Evolutionary conservation across 176 grass and related monocot genomes (phyloP), one percentile per base, ranked within the genome.

Genomic region (Cymbopogon citratus): DNA sequence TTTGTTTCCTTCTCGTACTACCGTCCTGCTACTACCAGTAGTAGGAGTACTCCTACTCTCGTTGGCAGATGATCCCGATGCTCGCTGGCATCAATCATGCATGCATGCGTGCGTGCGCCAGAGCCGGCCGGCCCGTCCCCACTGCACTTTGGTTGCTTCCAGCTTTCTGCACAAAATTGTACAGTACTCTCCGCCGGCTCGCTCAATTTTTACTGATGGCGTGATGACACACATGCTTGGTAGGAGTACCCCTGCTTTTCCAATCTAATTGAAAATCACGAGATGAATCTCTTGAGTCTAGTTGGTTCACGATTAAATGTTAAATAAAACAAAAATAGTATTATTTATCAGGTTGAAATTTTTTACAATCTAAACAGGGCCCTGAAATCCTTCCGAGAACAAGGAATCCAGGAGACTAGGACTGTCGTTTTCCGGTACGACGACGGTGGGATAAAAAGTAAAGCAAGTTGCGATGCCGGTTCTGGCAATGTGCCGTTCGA

Each of bases 21-120:
- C 62, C 15, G 24, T 12, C 27, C 29, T 35, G 2, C 15, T 18
- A 67, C 48, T 23, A 38, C 36, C 36, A 38, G 36, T 38, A 40
- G 38, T 40, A 40, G 36, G 38, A 40, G 38, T 6, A 10, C 38
- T 40, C 23, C 59, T 6, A 10, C 38, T 40, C 23, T 66, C 9
- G 9, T 28, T 24, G 69, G 68, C 63, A 29, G 82, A 89, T 89
- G 82, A 89, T 89, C 77, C 82, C 87, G 63, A 71, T 81, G 52
- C 77, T 27, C 45, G 46, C 45, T 16, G 63, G 62, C 63, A 80
- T 80, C 63, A 33, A 60, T 67, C 68, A 79, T 84, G 28, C 72
- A 29, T 18, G 38, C 38, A 54, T 21, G 51, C 51, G 0, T 21
- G 57, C 35, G 41, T 49, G 77, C 41, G 28, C 28, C 44, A 51